Evolutionary conservation across 257 asterid genomes (phyloP).

Genomic region (Salvia miltiorrhiza): DNA sequence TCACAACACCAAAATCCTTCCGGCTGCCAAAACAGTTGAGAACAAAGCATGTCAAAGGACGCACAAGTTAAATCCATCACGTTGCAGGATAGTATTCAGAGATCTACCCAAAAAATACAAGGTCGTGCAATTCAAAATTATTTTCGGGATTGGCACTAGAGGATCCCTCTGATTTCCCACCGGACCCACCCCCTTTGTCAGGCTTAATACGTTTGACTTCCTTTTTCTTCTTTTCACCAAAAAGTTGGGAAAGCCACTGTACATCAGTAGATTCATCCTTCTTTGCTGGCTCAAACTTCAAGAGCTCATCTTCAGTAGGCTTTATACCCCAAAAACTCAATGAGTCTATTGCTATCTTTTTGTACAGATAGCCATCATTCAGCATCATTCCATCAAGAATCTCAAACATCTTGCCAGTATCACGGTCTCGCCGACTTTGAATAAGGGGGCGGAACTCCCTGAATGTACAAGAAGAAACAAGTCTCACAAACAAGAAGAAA

Average conservation of each 20-base stretch:
- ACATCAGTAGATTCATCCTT: conserved; percentile 58
- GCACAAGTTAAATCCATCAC: conserved; percentile 1
- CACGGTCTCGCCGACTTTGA: conserved; percentile 86
- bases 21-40: conserved; percentile 48
- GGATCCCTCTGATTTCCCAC: conserved; percentile 46
- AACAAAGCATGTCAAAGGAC: conserved; percentile 16
- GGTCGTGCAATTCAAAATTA: conserved; percentile 73
- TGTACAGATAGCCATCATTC: conserved; percentile 89
- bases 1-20: conserved; percentile 87
- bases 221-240: conserved; percentile 66
- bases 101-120: conserved; percentile 86
- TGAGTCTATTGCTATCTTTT: conserved; percentile 70
- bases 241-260: conserved; percentile 85
- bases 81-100: conserved; percentile 13
- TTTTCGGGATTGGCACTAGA: conserved; percentile 43
- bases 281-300: conserved; percentile 86
- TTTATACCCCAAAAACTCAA: conserved; percentile 72
- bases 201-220: conserved; percentile 31
- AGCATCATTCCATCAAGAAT: conserved; percentile 92
- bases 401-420: conserved; percentile 59
- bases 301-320: conserved; percentile 83
- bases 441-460: conserved; percentile 96
- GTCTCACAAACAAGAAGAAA: conserved; percentile 18
- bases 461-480: conserved; percentile 16
- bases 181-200: conserved; percentile 47